phyloP scores from a whole-genome alignment of 2,329 filamentous ascomycete genomes.

The Hypomyces rosellus region DNA sequence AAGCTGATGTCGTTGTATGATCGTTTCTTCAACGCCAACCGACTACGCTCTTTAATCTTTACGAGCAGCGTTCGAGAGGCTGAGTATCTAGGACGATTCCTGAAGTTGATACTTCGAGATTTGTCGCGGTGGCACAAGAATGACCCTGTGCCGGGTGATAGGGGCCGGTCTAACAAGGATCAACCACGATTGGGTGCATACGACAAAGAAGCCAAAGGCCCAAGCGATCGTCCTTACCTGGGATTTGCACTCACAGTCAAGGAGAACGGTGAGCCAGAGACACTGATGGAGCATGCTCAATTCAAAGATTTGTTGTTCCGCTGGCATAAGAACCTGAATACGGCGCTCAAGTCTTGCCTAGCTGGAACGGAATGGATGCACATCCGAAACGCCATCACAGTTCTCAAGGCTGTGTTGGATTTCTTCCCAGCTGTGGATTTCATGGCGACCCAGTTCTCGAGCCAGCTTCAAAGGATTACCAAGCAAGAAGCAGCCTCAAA shows the following conservation, averaged over 20 bases:
- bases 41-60: conserved; percentile 77
- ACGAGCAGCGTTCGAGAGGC: conserved; percentile 85
- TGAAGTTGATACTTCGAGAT: conserved; percentile 75
- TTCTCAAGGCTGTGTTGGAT: conserved; percentile 74
- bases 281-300: conserved; percentile 74
- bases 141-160: conserved; percentile 46
- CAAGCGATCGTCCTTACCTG: conserved; percentile 50
- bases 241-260: conserved; percentile 75
- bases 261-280: conserved; percentile 56
- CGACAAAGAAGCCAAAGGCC: conserved; percentile 65
- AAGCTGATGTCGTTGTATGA: conserved; percentile 78
- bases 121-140: conserved; percentile 79
- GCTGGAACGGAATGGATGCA: conserved; percentile 90
- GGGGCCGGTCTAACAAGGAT: conserved; percentile 25
- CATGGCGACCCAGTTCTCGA: conserved; percentile 64
- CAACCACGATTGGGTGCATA: conserved; percentile 64
- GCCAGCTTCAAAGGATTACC: conserved; percentile 60
- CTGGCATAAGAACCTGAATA: conserved; percentile 81
- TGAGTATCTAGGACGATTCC: conserved; percentile 85
- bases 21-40: conserved; percentile 75
- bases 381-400: conserved; percentile 88
- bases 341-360: conserved; percentile 75
- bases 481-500: conserved; percentile 52
- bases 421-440: conserved; percentile 86
- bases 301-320: conserved; percentile 81